These are phyloP conservation scores for Debaryomycetaceae sp. DNA, from an alignment of 1,139 yeast species.

Conservation along the genomic window DNA sequence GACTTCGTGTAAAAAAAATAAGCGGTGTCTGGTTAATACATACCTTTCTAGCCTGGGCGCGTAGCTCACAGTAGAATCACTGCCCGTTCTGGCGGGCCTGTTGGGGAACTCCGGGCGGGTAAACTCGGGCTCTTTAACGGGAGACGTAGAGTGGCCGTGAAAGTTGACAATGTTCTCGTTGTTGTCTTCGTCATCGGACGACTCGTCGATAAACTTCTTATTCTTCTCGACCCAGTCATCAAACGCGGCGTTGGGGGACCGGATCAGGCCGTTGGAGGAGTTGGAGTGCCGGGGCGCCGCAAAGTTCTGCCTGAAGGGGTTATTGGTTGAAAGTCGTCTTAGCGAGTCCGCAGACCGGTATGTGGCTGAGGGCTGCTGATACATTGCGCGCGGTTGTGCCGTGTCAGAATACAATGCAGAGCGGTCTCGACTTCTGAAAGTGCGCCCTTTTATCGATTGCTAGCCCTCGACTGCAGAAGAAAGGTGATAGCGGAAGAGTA, in stretches of 20 bases:
- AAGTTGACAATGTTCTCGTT: slow-evolving; percentile 10
- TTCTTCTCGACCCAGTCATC: slow-evolving; percentile 52
- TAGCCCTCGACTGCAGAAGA: too few relatives aligned
- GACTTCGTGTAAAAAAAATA: too few relatives aligned
- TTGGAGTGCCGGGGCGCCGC: slow-evolving; percentile 6
- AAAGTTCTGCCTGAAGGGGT: slow-evolving; percentile 46
- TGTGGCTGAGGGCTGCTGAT: slow-evolving; percentile 37
- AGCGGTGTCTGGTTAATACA: too few relatives aligned
- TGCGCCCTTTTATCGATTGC: too few relatives aligned
- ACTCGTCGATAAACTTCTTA: slow-evolving; percentile 36
- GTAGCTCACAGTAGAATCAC: slow-evolving; percentile 41
- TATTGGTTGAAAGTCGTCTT: slow-evolving; percentile 53
- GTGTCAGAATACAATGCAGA: too few relatives aligned
- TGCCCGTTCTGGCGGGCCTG: slow-evolving; percentile 27
- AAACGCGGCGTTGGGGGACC: slow-evolving; percentile 28
- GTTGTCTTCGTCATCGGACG: slow-evolving; percentile 37
- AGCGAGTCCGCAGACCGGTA: slow-evolving; percentile 33
- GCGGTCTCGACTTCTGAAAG: too few relatives aligned
- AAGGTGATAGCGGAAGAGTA: too few relatives aligned
- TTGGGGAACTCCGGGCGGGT: slow-evolving; percentile 24
- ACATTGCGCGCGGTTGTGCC: slow-evolving; percentile 26
- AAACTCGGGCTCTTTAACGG: slow-evolving; percentile 12
- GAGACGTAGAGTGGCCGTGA: slow-evolving; percentile 9
- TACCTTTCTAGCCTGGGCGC: slow-evolving; percentile 9
- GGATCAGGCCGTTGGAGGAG: slow-evolving; percentile 17